A percentile compares a stretch with the other conserved stretches of the same genome.
phyloP scores from a whole-genome alignment of 2,329 filamentous ascomycete genomes.

The Thermothelomyces thermophilus region DNA sequence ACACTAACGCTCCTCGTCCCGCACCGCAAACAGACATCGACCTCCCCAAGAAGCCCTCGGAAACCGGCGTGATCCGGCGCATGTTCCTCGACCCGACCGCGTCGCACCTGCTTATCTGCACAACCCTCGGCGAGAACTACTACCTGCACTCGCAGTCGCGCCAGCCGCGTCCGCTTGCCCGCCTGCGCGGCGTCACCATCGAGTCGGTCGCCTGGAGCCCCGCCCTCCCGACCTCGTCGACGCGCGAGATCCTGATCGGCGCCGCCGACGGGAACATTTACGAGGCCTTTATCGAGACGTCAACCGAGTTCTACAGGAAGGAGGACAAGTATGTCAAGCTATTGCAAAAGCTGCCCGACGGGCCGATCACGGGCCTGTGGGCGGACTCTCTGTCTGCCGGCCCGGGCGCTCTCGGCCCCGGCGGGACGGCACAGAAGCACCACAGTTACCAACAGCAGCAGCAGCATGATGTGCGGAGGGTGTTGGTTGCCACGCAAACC shows the following conservation, averaged over 20 bases:
- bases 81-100: slow-evolving; percentile 98
- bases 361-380: slow-evolving; percentile 79
- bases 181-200: slow-evolving; percentile 78
- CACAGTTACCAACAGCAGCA: background rate
- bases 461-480: slow-evolving; percentile 46
- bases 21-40: slow-evolving; percentile 69
- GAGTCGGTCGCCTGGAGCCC: slow-evolving; percentile 95
- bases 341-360: slow-evolving; percentile 76
- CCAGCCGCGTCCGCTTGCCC: slow-evolving; percentile 72
- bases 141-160: slow-evolving; percentile 95
- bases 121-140: slow-evolving; percentile 89
- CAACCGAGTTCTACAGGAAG: slow-evolving; percentile 88
- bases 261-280: slow-evolving; percentile 92
- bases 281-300: slow-evolving; percentile 89
- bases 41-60: slow-evolving; percentile 84
- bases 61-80: slow-evolving; percentile 85
- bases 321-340: slow-evolving; percentile 88
- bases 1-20: background rate
- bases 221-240: slow-evolving; percentile 84
- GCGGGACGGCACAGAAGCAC: background rate
- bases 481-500: slow-evolving; percentile 73
- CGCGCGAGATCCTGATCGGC: slow-evolving; percentile 86
- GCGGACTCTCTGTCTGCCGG: slow-evolving; percentile 63
- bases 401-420: background rate
- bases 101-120: slow-evolving; percentile 87